Percentiles rank a stretch among this genome's conserved stretches.
Evolutionary conservation across 1,284 basidiomycete genomes (phyloP).

Genomic region (Cryptococcus sp.): DNA sequence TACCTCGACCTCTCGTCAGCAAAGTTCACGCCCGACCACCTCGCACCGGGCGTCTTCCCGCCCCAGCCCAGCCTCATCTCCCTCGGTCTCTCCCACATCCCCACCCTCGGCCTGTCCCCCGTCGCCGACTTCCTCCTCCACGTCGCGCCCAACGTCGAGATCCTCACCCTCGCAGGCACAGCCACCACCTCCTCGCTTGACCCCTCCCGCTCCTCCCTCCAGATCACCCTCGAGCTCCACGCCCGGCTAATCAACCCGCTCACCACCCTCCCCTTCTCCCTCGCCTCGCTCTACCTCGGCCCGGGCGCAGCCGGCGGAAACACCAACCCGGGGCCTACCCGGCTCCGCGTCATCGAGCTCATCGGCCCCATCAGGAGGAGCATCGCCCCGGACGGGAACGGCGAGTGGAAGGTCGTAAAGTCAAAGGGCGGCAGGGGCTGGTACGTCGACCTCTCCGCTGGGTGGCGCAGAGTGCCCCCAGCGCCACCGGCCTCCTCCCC

Average conservation of each 20-base stretch:
- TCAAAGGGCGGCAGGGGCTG: slow-evolving; percentile 92
- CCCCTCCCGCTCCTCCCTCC: slow-evolving; percentile 52
- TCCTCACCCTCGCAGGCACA: slow-evolving; percentile 77
- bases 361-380: slow-evolving; percentile 67
- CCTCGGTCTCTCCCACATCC: slow-evolving; percentile 81
- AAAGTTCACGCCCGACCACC: slow-evolving; percentile 62
- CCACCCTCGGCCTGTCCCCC: slow-evolving; percentile 63
- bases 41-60: slow-evolving; percentile 54
- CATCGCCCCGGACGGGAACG: slow-evolving; percentile 55
- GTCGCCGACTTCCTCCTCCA: slow-evolving; percentile 67
- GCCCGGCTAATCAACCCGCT: slow-evolving; percentile 70
- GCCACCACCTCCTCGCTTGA: slow-evolving; percentile 64
- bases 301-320: slow-evolving; percentile 18
- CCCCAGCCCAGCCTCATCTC: slow-evolving; percentile 76
- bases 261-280: slow-evolving; percentile 71
- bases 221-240: slow-evolving; percentile 48
- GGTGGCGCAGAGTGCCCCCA: slow-evolving; percentile 55
- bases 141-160: slow-evolving; percentile 74
- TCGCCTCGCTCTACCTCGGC: slow-evolving; percentile 48
- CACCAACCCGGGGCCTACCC: slow-evolving; percentile 59
- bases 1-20: slow-evolving; percentile 90
- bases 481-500: neutral
- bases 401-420: slow-evolving; percentile 77
- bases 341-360: slow-evolving; percentile 83
- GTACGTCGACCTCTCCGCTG: slow-evolving; percentile 86